These are phyloP conservation scores for Aspergillus sp. DNA, from an alignment of 2,329 filamentous ascomycete genomes.

Conservation along the genomic window DNA sequence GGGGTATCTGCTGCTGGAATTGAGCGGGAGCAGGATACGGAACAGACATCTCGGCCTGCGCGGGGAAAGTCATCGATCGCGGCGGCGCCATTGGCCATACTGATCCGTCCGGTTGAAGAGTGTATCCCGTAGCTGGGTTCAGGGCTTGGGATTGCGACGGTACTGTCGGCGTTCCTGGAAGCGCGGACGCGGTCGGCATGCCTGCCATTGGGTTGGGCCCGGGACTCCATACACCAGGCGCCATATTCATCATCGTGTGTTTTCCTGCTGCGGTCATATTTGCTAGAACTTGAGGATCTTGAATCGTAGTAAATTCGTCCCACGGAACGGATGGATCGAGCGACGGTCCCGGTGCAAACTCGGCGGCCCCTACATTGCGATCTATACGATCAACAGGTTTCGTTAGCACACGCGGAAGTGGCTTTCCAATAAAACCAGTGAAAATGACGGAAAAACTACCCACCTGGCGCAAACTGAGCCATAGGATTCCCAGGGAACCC, in stretches of 20 bases:
- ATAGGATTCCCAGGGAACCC: conserved; percentile 33
- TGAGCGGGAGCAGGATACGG: conserved; percentile 27
- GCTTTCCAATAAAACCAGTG: not conserved
- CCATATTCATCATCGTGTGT: conserved; percentile 33
- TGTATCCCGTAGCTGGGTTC: conserved; percentile 27
- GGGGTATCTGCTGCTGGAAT: conserved; percentile 29
- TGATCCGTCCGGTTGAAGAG: conserved; percentile 37
- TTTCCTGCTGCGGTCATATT: conserved; percentile 30
- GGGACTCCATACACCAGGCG: conserved; percentile 32
- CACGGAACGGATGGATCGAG: conserved; percentile 37
- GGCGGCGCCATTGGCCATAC: conserved; percentile 35
- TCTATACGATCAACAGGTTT: conserved; percentile 20
- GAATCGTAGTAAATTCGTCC: conserved; percentile 39
- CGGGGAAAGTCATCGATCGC: conserved; percentile 36
- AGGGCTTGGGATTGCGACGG: conserved; percentile 33
- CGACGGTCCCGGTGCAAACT: conserved; percentile 30
- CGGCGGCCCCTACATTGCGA: conserved; percentile 25
- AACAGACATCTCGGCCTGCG: conserved; percentile 28
- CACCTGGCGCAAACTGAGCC: conserved; percentile 37
- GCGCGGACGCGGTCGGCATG: conserved; percentile 28
- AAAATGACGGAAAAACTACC: conserved; percentile 14
- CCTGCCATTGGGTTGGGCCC: conserved; percentile 26
- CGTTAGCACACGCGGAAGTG: conserved; percentile 8
- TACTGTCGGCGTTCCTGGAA: conserved; percentile 31
- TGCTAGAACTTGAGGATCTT: conserved; percentile 36